Evolutionary conservation across 495 filamentous ascomycete species (phyloP).

Genomic region (Symbiotaphrina buchneri): DNA sequence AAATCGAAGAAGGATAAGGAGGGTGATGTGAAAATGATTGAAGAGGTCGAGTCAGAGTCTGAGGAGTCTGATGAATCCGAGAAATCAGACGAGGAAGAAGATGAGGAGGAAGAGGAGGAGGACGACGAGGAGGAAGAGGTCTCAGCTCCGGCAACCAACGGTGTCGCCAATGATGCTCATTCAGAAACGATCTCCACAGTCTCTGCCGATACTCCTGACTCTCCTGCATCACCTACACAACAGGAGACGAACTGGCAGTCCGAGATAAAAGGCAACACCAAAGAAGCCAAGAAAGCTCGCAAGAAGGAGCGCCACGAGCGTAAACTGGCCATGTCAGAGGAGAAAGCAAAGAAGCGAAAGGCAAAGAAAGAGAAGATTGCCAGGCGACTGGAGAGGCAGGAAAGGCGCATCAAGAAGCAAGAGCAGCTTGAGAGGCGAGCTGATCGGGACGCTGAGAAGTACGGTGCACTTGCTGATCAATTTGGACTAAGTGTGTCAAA

Average conservation of each 20-base stretch:
- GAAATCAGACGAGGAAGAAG: conserved; percentile 10
- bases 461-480: conserved; percentile 30
- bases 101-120: conserved; percentile 18
- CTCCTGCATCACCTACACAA: conserved; percentile 9
- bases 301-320: conserved; percentile 13
- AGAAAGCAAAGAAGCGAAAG: conserved; percentile 20
- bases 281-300: conserved; percentile 12
- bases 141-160: conserved; percentile 12
- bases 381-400: conserved; percentile 13
- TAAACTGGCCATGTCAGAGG: conserved; percentile 14
- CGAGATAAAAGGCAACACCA: conserved; percentile 12
- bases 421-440: conserved; percentile 18
- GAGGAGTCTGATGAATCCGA: conserved; percentile 9
- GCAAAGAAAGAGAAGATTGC: conserved; percentile 19
- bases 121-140: conserved; percentile 17
- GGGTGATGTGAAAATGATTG: conserved; percentile 17
- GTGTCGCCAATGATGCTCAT: conserved; percentile 19
- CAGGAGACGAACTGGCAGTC: conserved; percentile 13
- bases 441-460: conserved; percentile 26
- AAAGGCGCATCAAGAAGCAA: conserved; percentile 21
- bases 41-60: conserved; percentile 16
- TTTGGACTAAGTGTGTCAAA: conserved; percentile 43
- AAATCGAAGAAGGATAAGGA: conserved; percentile 29
- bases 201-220: conserved; percentile 11
- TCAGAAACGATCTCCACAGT: conserved; percentile 11